phyloP scores from a whole-genome alignment of 2,329 filamentous ascomycete genomes.

The Pyrenochaeta sp. region DNA sequence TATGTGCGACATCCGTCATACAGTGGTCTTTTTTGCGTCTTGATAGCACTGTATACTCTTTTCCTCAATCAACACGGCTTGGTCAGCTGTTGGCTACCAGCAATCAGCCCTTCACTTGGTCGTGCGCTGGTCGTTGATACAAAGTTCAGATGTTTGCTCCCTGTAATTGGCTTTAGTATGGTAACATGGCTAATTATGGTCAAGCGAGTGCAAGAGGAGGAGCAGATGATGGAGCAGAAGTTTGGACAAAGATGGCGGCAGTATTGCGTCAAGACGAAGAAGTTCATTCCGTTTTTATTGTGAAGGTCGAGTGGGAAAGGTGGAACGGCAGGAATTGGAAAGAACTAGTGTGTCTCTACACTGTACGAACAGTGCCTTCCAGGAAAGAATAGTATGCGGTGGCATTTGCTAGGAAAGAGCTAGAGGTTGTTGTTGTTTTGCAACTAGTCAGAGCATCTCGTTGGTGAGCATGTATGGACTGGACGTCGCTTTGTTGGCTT shows the following conservation, averaged over 20 bases:
- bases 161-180: conserved; percentile 2
- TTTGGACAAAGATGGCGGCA: conserved; percentile 61
- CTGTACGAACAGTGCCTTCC: too few relatives aligned
- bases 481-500: too few relatives aligned
- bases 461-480: too few relatives aligned
- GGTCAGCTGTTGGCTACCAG: conserved; percentile 34
- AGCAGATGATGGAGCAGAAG: conserved; percentile 57
- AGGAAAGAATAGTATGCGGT: too few relatives aligned
- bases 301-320: neutral
- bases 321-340: too few relatives aligned
- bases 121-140: conserved; percentile 57
- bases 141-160: conserved; percentile 3
- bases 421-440: too few relatives aligned
- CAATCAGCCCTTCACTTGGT: neutral
- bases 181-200: conserved; percentile 11
- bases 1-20: conserved; percentile 65
- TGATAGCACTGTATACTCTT: conserved; percentile 22
- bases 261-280: conserved; percentile 59
- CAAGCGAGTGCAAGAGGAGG: conserved; percentile 34
- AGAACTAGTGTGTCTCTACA: too few relatives aligned
- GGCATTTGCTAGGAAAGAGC: too few relatives aligned
- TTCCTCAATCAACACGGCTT: conserved; percentile 15
- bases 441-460: too few relatives aligned
- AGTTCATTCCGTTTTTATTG: conserved; percentile 55
- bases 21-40: conserved; percentile 52